These are phyloP conservation scores for Pleurotus platypus DNA, from an alignment of 768 basidiomycete genomes.

Conservation along the genomic window DNA sequence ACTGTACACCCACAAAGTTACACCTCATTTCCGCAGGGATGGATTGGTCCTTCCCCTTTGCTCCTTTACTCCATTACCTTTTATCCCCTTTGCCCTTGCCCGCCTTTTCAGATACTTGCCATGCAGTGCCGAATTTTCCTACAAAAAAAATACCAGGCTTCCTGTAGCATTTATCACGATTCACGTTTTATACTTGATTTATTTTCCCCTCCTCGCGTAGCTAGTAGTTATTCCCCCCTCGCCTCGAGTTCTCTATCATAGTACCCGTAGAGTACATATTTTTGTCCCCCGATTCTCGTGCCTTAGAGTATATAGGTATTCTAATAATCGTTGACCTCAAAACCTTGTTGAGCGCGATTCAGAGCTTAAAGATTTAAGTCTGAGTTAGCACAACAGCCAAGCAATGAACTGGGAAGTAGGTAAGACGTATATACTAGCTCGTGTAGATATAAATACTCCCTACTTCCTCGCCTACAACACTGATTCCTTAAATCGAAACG, in stretches of 20 bases:
- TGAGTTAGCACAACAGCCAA: neutral
- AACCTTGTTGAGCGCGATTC: neutral
- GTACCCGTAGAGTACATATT: neutral
- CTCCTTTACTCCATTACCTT: neutral
- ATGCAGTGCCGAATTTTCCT: neutral
- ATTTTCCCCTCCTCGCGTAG: neutral
- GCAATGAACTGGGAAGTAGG: slow-evolving; percentile 6
- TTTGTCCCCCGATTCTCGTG: neutral
- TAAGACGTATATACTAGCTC: slow-evolving; percentile 4
- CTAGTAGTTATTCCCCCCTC: neutral
- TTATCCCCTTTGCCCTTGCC: neutral
- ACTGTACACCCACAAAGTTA: slow-evolving; percentile 1
- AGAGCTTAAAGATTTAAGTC: neutral
- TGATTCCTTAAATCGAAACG: neutral
- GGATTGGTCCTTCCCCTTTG: slow-evolving; percentile 3
- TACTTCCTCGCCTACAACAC: neutral
- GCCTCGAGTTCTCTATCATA: slow-evolving; percentile 1
- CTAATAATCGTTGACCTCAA: slow-evolving; percentile 2
- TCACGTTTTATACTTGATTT: slow-evolving; percentile 1
- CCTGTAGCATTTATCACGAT: slow-evolving; percentile 9
- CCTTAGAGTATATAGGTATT: slow-evolving; percentile 7
- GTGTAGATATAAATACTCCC: neutral
- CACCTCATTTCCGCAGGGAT: slow-evolving; percentile 1
- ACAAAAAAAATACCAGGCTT: slow-evolving; percentile 7
- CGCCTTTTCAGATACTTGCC: neutral